Evolutionary conservation across 2,329 filamentous ascomycete genomes (phyloP), one percentile per base, ranked within the genome.

Genomic region (Parastagonospora avenae): DNA sequence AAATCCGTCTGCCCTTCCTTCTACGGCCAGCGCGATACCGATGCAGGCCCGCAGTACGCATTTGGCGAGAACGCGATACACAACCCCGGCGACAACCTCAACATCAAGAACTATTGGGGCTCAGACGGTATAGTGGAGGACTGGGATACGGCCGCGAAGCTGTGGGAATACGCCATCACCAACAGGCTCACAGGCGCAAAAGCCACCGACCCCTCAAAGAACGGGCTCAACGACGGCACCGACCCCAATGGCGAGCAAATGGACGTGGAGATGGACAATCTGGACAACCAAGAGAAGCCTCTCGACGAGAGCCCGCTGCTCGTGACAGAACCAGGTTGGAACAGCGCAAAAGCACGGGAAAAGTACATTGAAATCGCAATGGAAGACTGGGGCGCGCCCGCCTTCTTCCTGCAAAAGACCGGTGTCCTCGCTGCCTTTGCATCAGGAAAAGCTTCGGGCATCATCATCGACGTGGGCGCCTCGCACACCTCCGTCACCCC

Each of bases 341-440:
- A 96, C 76, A 83, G 86, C 24, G 76, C 84, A 37, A 97, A 97
- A 79, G 85, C 89, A 53, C 84, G 95, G 53, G 94, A 99, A 78
- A 96, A 94, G 83, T 88, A 89, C 35, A 93, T 97, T 66, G 94
- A 99, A 78, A 86, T 97, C 57, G 92, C 91, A 52, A 97, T 99
- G 88, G 94, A 99, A 80, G 90, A 86, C 69, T 99, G 94, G 92
- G 92, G 91, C 27, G 89, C 89, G 48, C 94, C 94, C 14, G 94
- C 94, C 4, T 97, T 97, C 75, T 99, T 93, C 83, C 80, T 97
- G 54, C 91, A 91, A 57, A 87, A 91, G 68, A 95, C 87, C 46
- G 92, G 93, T 24, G 92, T 97, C 37, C 83, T 97, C 71, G 87
- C 93, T 47, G 90, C 92, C 76, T 97, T 97, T 71, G 92, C 92